These are phyloP conservation scores for Tetragonia tetragonoides DNA, from an alignment of 148 eudicot genomes.

Conservation along the genomic window DNA sequence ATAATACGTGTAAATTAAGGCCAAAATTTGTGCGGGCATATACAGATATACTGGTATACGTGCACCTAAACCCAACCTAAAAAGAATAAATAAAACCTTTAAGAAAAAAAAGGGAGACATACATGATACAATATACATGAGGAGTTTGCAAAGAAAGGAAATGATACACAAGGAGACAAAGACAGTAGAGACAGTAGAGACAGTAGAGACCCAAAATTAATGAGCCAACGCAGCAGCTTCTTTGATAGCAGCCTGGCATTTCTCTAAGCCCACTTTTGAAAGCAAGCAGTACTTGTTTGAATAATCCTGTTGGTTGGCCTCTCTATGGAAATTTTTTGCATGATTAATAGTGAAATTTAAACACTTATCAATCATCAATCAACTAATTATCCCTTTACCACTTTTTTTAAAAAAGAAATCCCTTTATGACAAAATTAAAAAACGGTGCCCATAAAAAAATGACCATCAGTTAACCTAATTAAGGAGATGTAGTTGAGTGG, in stretches of 20 bases:
- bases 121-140: no score
- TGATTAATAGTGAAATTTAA: neutral
- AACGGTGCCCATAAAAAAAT: neutral
- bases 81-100: no score
- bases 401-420: neutral
- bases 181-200: no score
- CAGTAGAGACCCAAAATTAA: neutral
- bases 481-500: no score
- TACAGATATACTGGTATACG: no score
- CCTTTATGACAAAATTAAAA: constrained; percentile 5
- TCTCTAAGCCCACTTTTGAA: neutral
- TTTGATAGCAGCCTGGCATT: constrained; percentile 11
- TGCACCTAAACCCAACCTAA: no score
- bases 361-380: no score
- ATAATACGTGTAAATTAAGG: no score
- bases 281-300: constrained; percentile 21
- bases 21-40: no score
- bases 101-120: no score
- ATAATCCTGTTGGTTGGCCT: constrained; percentile 22
- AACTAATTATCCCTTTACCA: neutral
- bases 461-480: no score
- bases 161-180: neutral
- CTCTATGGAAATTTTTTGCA: neutral
- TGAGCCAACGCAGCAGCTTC: constrained; percentile 22
- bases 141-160: no score